Percentiles rank a stretch among this genome's conserved stretches.
phyloP scores from a whole-genome alignment of 1,284 basidiomycete species.

The Puccinia polysora region DNA sequence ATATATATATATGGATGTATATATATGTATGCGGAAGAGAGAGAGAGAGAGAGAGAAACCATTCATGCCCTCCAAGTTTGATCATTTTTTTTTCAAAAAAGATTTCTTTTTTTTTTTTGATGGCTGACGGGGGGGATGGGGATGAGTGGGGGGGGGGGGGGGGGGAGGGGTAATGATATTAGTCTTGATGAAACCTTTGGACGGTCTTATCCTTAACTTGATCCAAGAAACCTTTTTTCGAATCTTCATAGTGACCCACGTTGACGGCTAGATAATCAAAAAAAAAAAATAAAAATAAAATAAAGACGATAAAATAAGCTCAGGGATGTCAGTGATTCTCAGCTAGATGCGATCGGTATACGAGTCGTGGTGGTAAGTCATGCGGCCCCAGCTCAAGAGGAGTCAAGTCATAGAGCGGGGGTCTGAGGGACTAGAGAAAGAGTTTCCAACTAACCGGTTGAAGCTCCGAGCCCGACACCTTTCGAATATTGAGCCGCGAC shows the following conservation, averaged over 20 bases:
- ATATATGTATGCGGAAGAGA: not conserved
- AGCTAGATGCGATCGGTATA: too few species aligned
- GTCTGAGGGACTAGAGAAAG: too few species aligned
- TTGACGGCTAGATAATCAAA: not conserved
- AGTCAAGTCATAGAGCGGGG: too few species aligned
- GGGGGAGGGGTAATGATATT: not conserved
- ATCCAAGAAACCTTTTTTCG: constrained; percentile 24
- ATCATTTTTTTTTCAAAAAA: too few species aligned
- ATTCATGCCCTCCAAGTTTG: too few species aligned
- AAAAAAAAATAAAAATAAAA: too few species aligned
- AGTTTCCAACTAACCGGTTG: constrained; percentile 60
- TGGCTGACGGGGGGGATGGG: not conserved
- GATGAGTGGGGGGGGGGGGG: not conserved
- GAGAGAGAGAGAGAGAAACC: not conserved
- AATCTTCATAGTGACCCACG: constrained; percentile 32
- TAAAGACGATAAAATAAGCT: too few species aligned
- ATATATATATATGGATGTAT: too few species aligned
- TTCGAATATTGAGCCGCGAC: constrained; percentile 75
- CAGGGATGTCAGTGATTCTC: too few species aligned
- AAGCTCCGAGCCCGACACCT: constrained; percentile 78
- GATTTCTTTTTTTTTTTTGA: not conserved
- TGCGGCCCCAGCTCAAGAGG: too few species aligned
- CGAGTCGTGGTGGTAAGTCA: too few species aligned
- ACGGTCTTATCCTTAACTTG: constrained; percentile 35
- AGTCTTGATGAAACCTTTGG: constrained; percentile 26